Percentiles rank a stretch among this genome's conserved stretches.
These are phyloP conservation scores for Naganishia vishniacii DNA, from an alignment of 768 basidiomycete genomes.

Conservation along the genomic window DNA sequence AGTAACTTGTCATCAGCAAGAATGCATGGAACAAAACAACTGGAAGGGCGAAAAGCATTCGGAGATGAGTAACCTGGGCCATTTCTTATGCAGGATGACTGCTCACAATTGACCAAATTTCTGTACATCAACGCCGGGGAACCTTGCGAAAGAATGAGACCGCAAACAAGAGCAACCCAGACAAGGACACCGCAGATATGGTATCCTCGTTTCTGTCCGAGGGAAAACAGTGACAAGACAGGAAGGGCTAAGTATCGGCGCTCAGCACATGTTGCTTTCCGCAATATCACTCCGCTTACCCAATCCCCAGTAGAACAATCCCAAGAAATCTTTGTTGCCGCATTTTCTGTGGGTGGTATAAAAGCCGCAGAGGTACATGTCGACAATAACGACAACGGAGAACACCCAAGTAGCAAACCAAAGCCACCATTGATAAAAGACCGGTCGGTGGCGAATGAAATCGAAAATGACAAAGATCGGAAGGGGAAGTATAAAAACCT, in stretches of 20 bases:
- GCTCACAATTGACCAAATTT: conserved; percentile 46
- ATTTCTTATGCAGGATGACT: background rate
- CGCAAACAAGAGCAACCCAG: conserved; percentile 43
- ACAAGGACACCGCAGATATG: conserved; percentile 38
- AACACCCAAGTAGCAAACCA: conserved; percentile 39
- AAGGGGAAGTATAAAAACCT: conserved; percentile 43
- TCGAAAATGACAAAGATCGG: conserved; percentile 39
- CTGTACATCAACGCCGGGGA: conserved; percentile 51
- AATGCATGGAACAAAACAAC: conserved; percentile 75
- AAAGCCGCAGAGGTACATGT: conserved; percentile 36
- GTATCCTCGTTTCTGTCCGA: conserved; percentile 45
- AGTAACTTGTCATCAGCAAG: conserved; percentile 62
- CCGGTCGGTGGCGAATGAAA: conserved; percentile 33
- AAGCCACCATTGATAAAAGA: conserved; percentile 41
- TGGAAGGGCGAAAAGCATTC: conserved; percentile 49
- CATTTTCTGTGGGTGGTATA: conserved; percentile 28
- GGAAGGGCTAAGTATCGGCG: conserved; percentile 36
- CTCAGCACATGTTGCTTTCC: conserved; percentile 34
- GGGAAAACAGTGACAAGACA: conserved; percentile 47
- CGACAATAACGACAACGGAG: conserved; percentile 31
- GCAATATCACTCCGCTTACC: background rate
- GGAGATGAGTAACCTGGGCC: conserved; percentile 51
- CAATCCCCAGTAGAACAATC: conserved; percentile 25
- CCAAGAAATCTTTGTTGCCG: conserved; percentile 29
- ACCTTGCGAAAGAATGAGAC: conserved; percentile 38